These are phyloP conservation scores for Gonium pectorale DNA, from an alignment of 139 green algal species.

Conservation along the genomic window DNA sequence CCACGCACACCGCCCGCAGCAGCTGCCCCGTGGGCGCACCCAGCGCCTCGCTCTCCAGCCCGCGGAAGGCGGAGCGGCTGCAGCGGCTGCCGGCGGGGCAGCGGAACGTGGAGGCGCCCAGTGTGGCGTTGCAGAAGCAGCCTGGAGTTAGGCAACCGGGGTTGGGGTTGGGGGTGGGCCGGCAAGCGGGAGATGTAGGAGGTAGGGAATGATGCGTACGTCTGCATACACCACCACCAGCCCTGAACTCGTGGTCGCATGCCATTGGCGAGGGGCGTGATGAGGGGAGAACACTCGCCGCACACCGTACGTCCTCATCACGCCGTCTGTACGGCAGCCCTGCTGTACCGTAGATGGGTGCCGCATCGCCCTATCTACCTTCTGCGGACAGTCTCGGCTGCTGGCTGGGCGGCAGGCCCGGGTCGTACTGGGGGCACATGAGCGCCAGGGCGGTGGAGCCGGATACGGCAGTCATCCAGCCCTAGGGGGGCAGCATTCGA, in stretches of 20 bases:
- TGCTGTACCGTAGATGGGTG: too few species aligned
- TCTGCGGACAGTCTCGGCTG: background rate
- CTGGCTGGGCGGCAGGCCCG: background rate
- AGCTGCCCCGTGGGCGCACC: background rate
- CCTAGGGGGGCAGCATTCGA: too few species aligned
- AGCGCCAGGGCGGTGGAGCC: background rate
- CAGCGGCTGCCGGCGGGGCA: constrained; percentile 53
- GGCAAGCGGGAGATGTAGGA: background rate
- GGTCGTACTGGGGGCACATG: constrained; percentile 30
- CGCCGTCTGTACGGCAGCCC: too few species aligned
- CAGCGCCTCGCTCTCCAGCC: constrained; percentile 38
- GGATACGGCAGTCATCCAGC: constrained; percentile 26
- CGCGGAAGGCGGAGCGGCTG: constrained; percentile 21
- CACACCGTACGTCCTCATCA: too few species aligned
- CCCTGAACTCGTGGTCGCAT: too few species aligned
- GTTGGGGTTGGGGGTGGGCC: too few species aligned
- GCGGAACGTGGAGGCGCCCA: constrained; percentile 14
- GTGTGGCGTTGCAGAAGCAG: constrained; percentile 58
- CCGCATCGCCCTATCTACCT: too few species aligned
- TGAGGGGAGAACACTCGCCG: too few species aligned
- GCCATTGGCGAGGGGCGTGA: too few species aligned
- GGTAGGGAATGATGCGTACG: background rate
- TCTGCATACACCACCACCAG: too few species aligned
- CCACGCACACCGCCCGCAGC: constrained; percentile 51
- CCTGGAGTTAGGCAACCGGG: too few species aligned